These are phyloP conservation scores for Coprinopsis marcescibilis DNA, from an alignment of 768 basidiomycete species.

Conservation along the genomic window DNA sequence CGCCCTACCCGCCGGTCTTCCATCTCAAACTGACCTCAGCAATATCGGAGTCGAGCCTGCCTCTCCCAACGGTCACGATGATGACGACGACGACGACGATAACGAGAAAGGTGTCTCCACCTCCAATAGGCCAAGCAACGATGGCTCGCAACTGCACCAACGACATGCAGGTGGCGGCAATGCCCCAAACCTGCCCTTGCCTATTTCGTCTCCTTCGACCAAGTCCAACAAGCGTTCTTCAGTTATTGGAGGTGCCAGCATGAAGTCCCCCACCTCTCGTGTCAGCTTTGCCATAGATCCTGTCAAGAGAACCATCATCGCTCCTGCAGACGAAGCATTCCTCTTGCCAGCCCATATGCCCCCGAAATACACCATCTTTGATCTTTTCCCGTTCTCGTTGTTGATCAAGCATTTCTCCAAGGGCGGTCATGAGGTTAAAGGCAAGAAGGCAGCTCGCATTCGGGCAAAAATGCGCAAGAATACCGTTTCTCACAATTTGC, in stretches of 20 bases:
- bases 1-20: constrained; percentile 45
- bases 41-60: constrained; percentile 5
- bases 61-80: constrained; percentile 14
- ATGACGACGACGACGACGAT: neutral
- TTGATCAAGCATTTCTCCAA: constrained; percentile 41
- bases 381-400: constrained; percentile 67
- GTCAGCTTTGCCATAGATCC: constrained; percentile 3
- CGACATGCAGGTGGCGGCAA: neutral
- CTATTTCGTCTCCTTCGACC: neutral
- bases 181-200: neutral
- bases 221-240: constrained; percentile 5
- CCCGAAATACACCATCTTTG: constrained; percentile 54
- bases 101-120: neutral
- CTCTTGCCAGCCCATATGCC: constrained; percentile 52
- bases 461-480: constrained; percentile 44
- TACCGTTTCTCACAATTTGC: constrained; percentile 53
- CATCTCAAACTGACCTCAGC: constrained; percentile 22
- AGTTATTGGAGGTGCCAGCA: neutral
- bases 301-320: constrained; percentile 29
- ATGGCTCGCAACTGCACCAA: neutral
- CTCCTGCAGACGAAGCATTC: constrained; percentile 37
- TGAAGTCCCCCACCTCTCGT: constrained; percentile 5
- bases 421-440: constrained; percentile 45
- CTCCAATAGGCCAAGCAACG: neutral
- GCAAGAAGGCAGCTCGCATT: constrained; percentile 54